Percentiles rank a stretch among this genome's conserved stretches.
Evolutionary conservation across 202 grass and related monocot genomes (phyloP).

Genomic region (Panicum hallii): DNA sequence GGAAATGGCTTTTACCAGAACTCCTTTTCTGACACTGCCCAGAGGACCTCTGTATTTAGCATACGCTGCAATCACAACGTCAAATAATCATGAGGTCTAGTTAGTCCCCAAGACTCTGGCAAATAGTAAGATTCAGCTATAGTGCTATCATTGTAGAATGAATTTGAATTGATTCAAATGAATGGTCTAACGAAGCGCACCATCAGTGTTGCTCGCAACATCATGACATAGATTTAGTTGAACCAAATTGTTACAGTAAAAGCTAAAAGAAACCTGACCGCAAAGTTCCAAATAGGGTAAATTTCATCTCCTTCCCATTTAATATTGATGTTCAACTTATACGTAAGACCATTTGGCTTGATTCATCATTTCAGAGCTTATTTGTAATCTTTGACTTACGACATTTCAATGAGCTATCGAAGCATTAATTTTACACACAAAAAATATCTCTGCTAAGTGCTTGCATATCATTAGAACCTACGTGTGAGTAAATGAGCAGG

Average conservation of each 20-base stretch:
- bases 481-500: neutral
- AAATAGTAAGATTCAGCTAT: conserved; percentile 7
- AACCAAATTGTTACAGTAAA: neutral
- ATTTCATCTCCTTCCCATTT: too few relatives aligned
- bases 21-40: conserved; percentile 97
- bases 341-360: too few relatives aligned
- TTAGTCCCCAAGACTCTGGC: conserved; percentile 7
- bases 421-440: neutral
- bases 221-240: conserved; percentile 14
- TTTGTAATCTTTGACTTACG: conserved; percentile 20
- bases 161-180: neutral
- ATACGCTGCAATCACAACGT: conserved; percentile 76
- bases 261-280: neutral
- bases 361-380: conserved; percentile 20
- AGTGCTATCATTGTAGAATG: neutral
- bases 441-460: neutral
- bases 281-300: neutral
- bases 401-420: neutral
- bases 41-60: conserved; percentile 90
- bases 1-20: conserved; percentile 70
- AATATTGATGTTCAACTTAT: too few relatives aligned
- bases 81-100: conserved; percentile 29
- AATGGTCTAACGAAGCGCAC: neutral
- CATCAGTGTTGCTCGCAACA: neutral
- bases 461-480: conserved; percentile 20